phyloP scores from a whole-genome alignment of 2,329 filamentous ascomycete species.

The Penicillium paneum region DNA sequence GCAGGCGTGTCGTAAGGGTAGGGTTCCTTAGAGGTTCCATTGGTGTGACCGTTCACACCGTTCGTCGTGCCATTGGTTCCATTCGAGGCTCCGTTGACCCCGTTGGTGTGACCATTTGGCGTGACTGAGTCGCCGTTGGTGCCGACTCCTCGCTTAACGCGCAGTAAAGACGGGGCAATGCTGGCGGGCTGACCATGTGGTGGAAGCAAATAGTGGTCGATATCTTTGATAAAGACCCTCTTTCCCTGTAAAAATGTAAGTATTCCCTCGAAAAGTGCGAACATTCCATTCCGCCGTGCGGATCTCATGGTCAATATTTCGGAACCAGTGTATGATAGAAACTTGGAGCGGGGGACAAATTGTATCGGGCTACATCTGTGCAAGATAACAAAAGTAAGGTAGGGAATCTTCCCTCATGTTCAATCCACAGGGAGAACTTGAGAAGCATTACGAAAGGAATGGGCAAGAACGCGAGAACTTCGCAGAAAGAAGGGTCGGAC shows the following conservation, averaged over 20 bases:
- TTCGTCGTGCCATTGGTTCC: slow-evolving; percentile 8
- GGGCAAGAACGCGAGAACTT: slow-evolving; percentile 22
- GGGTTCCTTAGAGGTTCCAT: slow-evolving; percentile 39
- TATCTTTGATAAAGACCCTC: slow-evolving; percentile 97
- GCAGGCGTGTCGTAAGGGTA: slow-evolving; percentile 58
- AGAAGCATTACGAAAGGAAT: not conserved
- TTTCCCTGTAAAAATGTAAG: slow-evolving; percentile 65
- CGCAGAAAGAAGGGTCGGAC: slow-evolving; percentile 51
- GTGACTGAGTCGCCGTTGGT: slow-evolving; percentile 17
- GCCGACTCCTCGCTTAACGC: slow-evolving; percentile 59
- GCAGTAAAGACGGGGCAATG: slow-evolving; percentile 72
- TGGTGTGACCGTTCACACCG: slow-evolving; percentile 15
- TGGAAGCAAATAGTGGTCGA: slow-evolving; percentile 85
- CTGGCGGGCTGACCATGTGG: slow-evolving; percentile 64
- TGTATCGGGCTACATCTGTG: not conserved
- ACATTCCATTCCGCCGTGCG: not conserved
- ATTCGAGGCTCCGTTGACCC: slow-evolving; percentile 7
- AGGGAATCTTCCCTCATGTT: slow-evolving; percentile 1
- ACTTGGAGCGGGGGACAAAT: not conserved
- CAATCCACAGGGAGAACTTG: not conserved
- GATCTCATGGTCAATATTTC: not conserved
- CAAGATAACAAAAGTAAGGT: slow-evolving; percentile 10
- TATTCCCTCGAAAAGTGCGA: slow-evolving; percentile 23
- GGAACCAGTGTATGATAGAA: not conserved
- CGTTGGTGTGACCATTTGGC: slow-evolving; percentile 14